Percentiles rank a stretch among this genome's conserved stretches.
These are phyloP conservation scores for Paraleonurus japonicus DNA, from an alignment of 257 asterid species.

Conservation along the genomic window DNA sequence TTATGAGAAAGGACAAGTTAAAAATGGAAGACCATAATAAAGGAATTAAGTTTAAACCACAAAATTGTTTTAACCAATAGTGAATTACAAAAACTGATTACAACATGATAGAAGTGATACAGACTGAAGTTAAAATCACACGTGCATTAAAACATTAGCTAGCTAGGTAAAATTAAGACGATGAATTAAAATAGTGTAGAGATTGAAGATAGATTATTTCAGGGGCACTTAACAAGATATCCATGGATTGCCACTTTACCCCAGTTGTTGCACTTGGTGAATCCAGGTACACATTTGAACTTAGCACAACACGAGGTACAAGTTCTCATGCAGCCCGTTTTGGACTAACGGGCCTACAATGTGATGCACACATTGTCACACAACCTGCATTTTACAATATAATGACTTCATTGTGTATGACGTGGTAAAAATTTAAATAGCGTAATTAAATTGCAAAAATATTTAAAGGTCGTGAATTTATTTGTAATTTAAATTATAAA, in stretches of 20 bases:
- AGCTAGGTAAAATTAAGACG: background rate
- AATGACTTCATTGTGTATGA: background rate
- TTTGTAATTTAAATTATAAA: background rate
- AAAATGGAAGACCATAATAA: background rate
- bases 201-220: background rate
- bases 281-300: conserved; percentile 37
- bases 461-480: too few relatives aligned
- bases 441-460: background rate
- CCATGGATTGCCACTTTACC: conserved; percentile 24
- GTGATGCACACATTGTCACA: conserved; percentile 21
- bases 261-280: conserved; percentile 28
- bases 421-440: too few relatives aligned
- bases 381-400: conserved; percentile 27
- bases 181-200: background rate
- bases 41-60: background rate
- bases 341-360: conserved; percentile 31
- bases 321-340: conserved; percentile 38
- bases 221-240: conserved; percentile 32
- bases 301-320: conserved; percentile 39
- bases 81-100: background rate
- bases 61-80: background rate
- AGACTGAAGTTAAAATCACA: background rate
- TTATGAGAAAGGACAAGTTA: background rate
- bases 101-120: background rate
- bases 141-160: background rate